Evolutionary conservation across 2,329 filamentous ascomycete genomes (phyloP).

Genomic region (Alternaria infectoria): DNA sequence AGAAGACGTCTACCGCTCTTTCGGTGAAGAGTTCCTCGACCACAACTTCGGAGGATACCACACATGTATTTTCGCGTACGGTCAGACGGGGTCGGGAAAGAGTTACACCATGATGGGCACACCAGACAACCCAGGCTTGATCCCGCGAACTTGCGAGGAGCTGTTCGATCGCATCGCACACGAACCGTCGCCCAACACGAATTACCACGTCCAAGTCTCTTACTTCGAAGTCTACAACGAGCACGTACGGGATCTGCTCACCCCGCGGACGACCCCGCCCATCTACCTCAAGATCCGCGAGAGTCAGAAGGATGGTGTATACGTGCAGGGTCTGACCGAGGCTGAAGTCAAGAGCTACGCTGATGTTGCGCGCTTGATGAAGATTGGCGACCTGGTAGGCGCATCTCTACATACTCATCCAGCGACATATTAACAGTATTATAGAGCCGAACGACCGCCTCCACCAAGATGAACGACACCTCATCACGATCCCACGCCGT

Average conservation of each 20-base stretch:
- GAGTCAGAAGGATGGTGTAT: conserved; percentile 91
- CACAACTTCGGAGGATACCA: conserved; percentile 99
- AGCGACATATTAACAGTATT: conserved; percentile 8
- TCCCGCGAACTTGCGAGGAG: conserved; percentile 94
- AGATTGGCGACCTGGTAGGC: conserved; percentile 72
- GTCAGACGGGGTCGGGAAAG: conserved; percentile 96
- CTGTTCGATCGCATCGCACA: conserved; percentile 91
- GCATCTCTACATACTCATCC: too few relatives aligned
- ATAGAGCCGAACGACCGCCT: conserved; percentile 80
- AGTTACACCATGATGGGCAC: conserved; percentile 98
- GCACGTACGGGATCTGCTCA: conserved; percentile 91
- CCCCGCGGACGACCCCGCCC: conserved; percentile 77
- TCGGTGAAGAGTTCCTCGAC: conserved; percentile 96
- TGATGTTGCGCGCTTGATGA: conserved; percentile 92
- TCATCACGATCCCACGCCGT: conserved; percentile 95
- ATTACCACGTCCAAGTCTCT: conserved; percentile 95
- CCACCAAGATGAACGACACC: conserved; percentile 99
- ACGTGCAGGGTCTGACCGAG: conserved; percentile 95
- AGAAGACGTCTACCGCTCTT: conserved; percentile 89
- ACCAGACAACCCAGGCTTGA: conserved; percentile 83
- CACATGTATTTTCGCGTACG: conserved; percentile 98
- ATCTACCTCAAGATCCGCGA: conserved; percentile 98
- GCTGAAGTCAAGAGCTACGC: conserved; percentile 85
- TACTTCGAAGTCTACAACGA: conserved; percentile 99
- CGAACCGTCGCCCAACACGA: conserved; percentile 86